Evolutionary conservation across 78 protist species (phyloP), one percentile per base, ranked within the genome.

Genomic region (Guillardia theta): DNA sequence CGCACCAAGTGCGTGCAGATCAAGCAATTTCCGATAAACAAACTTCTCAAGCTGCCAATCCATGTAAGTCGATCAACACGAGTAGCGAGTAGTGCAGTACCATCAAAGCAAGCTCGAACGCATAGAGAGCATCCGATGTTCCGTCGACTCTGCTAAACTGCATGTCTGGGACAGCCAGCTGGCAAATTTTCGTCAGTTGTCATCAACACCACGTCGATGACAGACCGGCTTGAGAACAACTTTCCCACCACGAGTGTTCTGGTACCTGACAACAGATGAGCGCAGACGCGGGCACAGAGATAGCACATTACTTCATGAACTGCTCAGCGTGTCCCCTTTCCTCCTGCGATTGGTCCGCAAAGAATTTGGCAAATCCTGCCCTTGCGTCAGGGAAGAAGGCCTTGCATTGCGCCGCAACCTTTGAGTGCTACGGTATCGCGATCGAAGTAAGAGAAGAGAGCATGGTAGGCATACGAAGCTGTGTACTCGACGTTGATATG

Each of bases 401-500:
- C 58, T 10, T 15, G 58, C 30, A 15, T 19, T 10, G 15, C 15
- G 58, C 15, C 58, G 58, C 10, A 50, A 70, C 83, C 90, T 12
- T 37, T 15, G 8, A 78, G 90, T 15, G 43, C 90, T 24, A 78
- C 90, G 90, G 90, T 78, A 19, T 78, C 90, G 48, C 90, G 90
- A 43, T 78, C 90, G 48, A 78, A 78, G 48, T 78, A 78, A 4
- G 90, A 37, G 33, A 78, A 78, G 53, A 78, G 48, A 3, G 90
- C 90, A 30, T 78, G 90, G 90, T 78, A 78, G 0, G 90, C 90
- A 36, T 78, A 78, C 44, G 90, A 78, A 8, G 90, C 90, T 0
- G 90, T 78, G 90, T 43, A 78, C 48, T 78, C 90, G 18, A 78
- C 90, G 48, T 78, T 78, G 48, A 78, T 78, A 50, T 78, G 90